Evolutionary conservation across 257 asterid genomes (phyloP).

Genomic region (Phtheirospermum japonicum): DNA sequence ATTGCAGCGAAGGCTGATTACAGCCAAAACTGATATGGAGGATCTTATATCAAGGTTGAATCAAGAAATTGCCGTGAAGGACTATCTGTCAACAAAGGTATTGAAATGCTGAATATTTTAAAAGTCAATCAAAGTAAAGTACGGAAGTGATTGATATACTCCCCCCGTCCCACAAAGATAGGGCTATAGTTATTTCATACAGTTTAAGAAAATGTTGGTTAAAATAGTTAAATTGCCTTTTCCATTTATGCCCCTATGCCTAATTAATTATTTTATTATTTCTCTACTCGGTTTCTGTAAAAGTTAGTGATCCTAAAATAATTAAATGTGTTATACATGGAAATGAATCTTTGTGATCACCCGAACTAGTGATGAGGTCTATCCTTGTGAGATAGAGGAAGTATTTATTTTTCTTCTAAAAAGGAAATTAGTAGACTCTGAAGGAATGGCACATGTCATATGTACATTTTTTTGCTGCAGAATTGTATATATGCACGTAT

Average conservation of each 20-base stretch:
- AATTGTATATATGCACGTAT: background rate
- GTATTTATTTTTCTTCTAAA: background rate
- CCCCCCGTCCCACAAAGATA: no score
- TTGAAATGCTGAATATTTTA: constrained; percentile 17
- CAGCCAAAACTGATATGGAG: constrained; percentile 97
- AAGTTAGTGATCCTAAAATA: no score
- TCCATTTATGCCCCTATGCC: no score
- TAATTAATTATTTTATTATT: no score
- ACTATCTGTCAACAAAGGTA: constrained; percentile 92
- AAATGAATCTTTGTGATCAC: no score
- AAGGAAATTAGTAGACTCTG: constrained; percentile 4
- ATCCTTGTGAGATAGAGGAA: no score
- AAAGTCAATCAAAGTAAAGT: constrained; percentile 12
- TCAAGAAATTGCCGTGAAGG: constrained; percentile 93
- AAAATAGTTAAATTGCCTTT: no score
- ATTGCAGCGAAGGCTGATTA: constrained; percentile 70
- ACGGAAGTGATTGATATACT: background rate
- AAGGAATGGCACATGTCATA: constrained; percentile 9
- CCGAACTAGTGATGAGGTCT: no score
- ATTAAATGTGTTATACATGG: no score
- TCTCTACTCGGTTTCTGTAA: no score
- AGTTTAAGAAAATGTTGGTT: no score
- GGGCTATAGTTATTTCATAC: no score
- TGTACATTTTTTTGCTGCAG: background rate
- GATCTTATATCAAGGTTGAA: constrained; percentile 93